phyloP scores from a whole-genome alignment of 192 early-diverging fungal genomes.

The Pilaira anomala region DNA sequence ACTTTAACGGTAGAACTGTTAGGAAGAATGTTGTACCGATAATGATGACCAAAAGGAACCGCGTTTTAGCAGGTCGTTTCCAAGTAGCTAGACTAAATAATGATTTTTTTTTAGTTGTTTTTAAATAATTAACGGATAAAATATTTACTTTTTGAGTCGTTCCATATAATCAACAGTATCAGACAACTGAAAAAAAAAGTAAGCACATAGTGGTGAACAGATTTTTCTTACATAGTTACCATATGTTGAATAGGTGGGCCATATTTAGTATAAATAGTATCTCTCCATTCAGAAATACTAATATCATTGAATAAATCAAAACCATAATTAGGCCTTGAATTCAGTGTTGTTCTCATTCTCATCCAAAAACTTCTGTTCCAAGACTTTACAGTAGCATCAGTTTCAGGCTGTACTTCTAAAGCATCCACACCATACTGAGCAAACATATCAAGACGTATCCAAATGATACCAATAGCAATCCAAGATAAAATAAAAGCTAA shows the following conservation, averaged over 20 bases:
- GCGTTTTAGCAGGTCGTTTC: slow-evolving; percentile 30
- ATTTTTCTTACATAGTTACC: not conserved
- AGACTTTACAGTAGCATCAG: slow-evolving; percentile 14
- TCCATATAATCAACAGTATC: slow-evolving; percentile 29
- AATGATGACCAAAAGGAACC: slow-evolving; percentile 14
- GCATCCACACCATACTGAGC: slow-evolving; percentile 9
- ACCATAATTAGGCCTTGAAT: not conserved
- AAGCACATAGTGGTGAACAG: not conserved
- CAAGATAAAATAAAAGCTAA: slow-evolving; percentile 7
- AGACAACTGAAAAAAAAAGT: slow-evolving; percentile 8
- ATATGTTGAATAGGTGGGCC: slow-evolving; percentile 23
- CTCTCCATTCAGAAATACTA: slow-evolving; percentile 19
- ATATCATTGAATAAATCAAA: slow-evolving; percentile 16
- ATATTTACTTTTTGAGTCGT: slow-evolving; percentile 25
- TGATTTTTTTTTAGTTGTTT: not conserved
- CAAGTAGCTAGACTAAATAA: slow-evolving; percentile 26
- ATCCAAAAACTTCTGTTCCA: slow-evolving; percentile 5
- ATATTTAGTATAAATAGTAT: slow-evolving; percentile 20
- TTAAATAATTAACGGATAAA: not conserved
- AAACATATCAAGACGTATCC: slow-evolving; percentile 6
- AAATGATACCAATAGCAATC: slow-evolving; percentile 3
- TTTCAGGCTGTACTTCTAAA: slow-evolving; percentile 2
- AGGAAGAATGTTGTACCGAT: slow-evolving; percentile 1
- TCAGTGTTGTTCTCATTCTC: slow-evolving; percentile 5
- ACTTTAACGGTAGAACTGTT: not conserved